Evolutionary conservation across 306 rosid species (phyloP), one percentile per base, ranked within the genome.

Genomic region (Castanea mollissima): DNA sequence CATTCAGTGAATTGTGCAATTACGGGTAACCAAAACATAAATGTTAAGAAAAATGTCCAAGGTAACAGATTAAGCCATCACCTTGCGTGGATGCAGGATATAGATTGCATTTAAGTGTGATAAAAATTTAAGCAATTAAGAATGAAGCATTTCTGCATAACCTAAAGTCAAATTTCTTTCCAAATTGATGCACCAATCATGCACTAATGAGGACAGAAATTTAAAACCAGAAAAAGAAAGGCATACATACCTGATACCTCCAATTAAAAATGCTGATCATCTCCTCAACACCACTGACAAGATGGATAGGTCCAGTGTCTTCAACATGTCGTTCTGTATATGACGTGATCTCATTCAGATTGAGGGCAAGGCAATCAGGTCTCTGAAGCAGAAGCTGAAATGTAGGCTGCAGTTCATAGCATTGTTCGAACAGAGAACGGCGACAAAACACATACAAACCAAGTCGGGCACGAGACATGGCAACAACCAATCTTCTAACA

Each of bases 391-490:
- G 92, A 74, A 82, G 94, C 79, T 91, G 96, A 85, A 95, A 95
- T 70, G 99, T 91, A 57, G 98, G 99, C 85, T 93, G 99, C 79
- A 95, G 91, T 80, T 95, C 98, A 49, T 93, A 93, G 84, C 99
- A 95, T 75, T 95, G 99, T 81, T 95, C 98, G 76, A 92, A 91
- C 83, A 95, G 90, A 79, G 92, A 90, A 20, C 99, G 96, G 16
- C 96, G 98, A 74, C 99, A 95, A 76, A 95, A 95, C 76, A 95
- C 97, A 76, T 90, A 95, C 23, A 95, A 83, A 78, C 99, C 99
- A 83, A 90, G 93, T 65, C 98, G 89, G 81, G 99, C 99, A 90
- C 96, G 97, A 76, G 99, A 95, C 99, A 95, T 93, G 74, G 98
- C 99, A 75, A 93, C 99, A 75, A 95, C 91, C 90, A 95, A 88